Percentiles rank a stretch among this genome's conserved stretches.
Evolutionary conservation across 2,329 filamentous ascomycete genomes (phyloP).

Genomic region (Conoideocrella luteorostrata): DNA sequence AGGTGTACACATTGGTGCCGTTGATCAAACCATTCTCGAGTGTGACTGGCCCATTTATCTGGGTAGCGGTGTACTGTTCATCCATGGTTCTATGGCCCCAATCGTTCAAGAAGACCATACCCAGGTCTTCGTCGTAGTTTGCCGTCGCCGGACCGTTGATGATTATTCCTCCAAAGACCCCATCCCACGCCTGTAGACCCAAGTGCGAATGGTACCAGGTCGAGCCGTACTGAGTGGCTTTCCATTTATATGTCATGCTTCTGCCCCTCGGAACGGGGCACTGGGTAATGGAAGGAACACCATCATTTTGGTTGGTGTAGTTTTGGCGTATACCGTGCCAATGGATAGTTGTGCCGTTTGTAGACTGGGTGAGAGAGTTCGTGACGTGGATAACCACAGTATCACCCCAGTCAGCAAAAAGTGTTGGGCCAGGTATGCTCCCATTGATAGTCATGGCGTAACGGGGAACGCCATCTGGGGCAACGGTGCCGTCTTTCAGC

Average conservation of each 20-base stretch:
- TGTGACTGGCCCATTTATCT: background rate
- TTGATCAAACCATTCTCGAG: constrained; percentile 41
- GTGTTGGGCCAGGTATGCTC: constrained; percentile 51
- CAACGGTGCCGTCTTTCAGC: background rate
- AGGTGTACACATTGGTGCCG: constrained; percentile 35
- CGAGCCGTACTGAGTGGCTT: constrained; percentile 47
- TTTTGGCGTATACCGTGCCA: constrained; percentile 57
- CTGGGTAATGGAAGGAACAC: constrained; percentile 45
- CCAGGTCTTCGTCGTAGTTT: constrained; percentile 58
- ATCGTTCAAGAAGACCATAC: constrained; percentile 51
- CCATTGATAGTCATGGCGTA: constrained; percentile 48
- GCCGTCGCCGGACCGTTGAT: constrained; percentile 53
- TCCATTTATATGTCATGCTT: constrained; percentile 50
- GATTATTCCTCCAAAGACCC: constrained; percentile 53
- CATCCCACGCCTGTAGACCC: constrained; percentile 41
- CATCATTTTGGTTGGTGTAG: constrained; percentile 48
- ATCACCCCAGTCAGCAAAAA: constrained; percentile 47
- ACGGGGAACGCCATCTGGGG: background rate
- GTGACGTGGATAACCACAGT: constrained; percentile 44
- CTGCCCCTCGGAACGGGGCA: constrained; percentile 45
- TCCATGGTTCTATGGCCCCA: constrained; percentile 46
- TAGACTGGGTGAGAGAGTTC: constrained; percentile 33
- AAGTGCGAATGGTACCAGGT: constrained; percentile 59
- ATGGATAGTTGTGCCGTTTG: constrained; percentile 55
- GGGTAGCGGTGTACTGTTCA: constrained; percentile 20